A percentile compares a stretch with the other conserved stretches of the same genome.
These are phyloP conservation scores for Meripilus lineatus DNA, from an alignment of 1,284 basidiomycete species.

Conservation along the genomic window DNA sequence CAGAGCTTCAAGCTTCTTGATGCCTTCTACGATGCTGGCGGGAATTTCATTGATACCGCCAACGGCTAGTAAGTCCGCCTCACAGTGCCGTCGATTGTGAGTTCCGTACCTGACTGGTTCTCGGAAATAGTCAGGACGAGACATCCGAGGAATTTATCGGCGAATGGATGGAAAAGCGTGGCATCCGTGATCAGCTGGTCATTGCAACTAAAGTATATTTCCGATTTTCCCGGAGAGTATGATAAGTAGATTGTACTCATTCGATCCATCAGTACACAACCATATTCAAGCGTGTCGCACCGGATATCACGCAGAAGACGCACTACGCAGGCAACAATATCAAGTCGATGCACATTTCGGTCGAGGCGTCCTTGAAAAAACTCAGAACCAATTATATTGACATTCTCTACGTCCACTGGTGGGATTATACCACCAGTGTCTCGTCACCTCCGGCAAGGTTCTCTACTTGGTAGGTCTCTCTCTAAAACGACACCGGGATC, in stretches of 20 bases:
- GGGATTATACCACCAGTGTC: conserved; percentile 41
- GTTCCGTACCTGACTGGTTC: not conserved
- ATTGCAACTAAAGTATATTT: conserved; percentile 34
- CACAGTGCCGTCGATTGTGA: not conserved
- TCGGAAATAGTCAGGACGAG: conserved; percentile 21
- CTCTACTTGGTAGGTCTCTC: conserved; percentile 33
- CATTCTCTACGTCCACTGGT: conserved; percentile 50
- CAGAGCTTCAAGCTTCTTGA: conserved; percentile 42
- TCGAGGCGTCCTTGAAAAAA: conserved; percentile 47
- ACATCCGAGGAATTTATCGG: conserved; percentile 25
- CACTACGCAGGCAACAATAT: conserved; percentile 30
- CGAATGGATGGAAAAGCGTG: conserved; percentile 29
- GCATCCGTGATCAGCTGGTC: conserved; percentile 38
- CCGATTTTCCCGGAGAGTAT: not conserved
- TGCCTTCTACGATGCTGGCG: conserved; percentile 40
- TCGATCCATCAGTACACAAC: conserved; percentile 7
- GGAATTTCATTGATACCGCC: conserved; percentile 56
- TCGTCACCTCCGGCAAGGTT: conserved; percentile 39
- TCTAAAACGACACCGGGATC: not conserved
- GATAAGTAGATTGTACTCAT: not conserved
- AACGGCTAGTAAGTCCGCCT: conserved; percentile 36
- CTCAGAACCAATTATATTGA: conserved; percentile 53
- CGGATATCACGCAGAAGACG: conserved; percentile 19
- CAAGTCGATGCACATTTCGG: conserved; percentile 40
- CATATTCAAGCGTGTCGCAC: conserved; percentile 14